Base-by-base conservation (phyloP, 805 yeast species). In the Metschnikowia reukaufii region DNA sequence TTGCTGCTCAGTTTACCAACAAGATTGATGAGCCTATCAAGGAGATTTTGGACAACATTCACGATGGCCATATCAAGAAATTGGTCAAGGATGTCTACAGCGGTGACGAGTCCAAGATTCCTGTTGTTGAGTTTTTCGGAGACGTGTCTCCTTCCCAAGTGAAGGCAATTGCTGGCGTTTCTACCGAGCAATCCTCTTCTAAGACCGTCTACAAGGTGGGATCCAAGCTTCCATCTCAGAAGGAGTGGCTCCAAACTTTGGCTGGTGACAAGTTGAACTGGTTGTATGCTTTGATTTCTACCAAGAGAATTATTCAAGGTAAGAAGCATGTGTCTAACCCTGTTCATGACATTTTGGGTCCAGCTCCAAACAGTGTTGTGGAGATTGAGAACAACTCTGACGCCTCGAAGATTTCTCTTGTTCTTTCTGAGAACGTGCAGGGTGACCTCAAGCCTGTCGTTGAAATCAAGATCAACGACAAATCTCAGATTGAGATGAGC, bases 11-110 rank as follows among this genome's bases (percentile, higher is more conserved):
- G 72, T 91, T 75, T 76, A 84, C 97, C 59, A 86, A 78, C 61
- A 76, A 78, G 63, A 94, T 88, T 51, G 84, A 94, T 64, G 97
- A 89, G 73, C 98, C 99, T 61, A 88, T 94, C 63, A 84, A 87
- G 70, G 87, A 86, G 37, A 90, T 94, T 58, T 72, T 94, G 72
- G 97, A 92, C 65, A 73, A 78, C 57, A 84, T 94, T 52, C 97
- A 94, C 63, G 82, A 90, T 31, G 97, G 96, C 50, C 97, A 91
- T 71, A 86, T 94, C 64, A 70, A 73, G 48, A 81, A 68, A 58
- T 77, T 87, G 63, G 63, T 90, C 58, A 70, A 75, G 51, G 92
- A 88, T 52, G 79, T 74, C 45, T 94, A 94, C 70, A 68, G 66
- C 48, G 84, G 83, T 55, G 91, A 89, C 61, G 81, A 66, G 47